Base-by-base conservation (phyloP, 139 green algal species). In the Auxenochlorella pyrenoidosa region DNA sequence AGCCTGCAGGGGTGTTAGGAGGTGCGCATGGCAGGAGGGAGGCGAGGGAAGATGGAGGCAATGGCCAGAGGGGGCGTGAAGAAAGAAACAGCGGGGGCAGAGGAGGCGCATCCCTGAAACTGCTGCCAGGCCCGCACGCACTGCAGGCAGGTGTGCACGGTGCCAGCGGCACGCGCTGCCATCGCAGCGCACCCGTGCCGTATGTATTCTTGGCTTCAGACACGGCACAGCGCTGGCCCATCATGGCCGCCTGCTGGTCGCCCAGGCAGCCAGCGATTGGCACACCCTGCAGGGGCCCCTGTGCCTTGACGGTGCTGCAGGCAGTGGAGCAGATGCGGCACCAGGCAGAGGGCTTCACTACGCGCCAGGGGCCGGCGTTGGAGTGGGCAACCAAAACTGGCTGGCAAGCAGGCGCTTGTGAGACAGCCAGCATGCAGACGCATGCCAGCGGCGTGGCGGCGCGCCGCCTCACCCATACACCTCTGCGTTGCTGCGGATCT, bases 121-220 rank as follows among this genome's bases (percentile, higher is more conserved):
- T n/a, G 63, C 63, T 5, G 8, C 1, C 63, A 71, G 5, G 63
- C 3, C 5, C n/a, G 63, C 16, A 1, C 63, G 24, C 18, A 12
- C 63, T 18, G 19, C 36, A 73, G 32, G 30, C 66, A 24, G 5
- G 40, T 5, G 4, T 41, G 0, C 3, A 73, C 30, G 30, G 4
- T 4, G 24, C 73, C 41, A 26, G 72, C 73, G n/a, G 47, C 30
- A 41, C 6, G 47, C 2, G 32, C 41, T 47, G 30, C 44, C 44
- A 63, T 63, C n/a, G 54, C 40, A 26, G 36, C 82, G 0, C 70
- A 84, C 85, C 97, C 0, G 98, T 99, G 86, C 98, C 98, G 83
- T 99, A 99, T 2, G 98, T 99, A 92, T 97, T 98, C 90, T 99
- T 99, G 73, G 96, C 97, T 85, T 98, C 92, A 2, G 94, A 92